Evolutionary conservation across 441 rosid species (phyloP), one percentile per base, ranked within the genome.

Genomic region (Populus hybrid): DNA sequence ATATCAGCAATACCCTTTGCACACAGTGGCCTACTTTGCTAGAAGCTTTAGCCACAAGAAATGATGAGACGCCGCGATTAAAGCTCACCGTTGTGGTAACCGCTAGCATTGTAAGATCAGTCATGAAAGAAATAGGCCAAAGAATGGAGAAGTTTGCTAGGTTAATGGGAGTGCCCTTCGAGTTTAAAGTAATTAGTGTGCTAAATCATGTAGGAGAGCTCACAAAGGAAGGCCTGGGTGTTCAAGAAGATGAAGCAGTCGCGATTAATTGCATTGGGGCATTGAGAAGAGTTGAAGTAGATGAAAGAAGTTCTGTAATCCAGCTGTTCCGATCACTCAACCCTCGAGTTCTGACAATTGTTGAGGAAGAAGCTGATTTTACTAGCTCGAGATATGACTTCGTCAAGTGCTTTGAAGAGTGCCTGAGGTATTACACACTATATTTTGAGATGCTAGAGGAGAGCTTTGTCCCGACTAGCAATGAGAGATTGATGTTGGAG

Each of bases 131-230:
- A 78, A 85, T 92, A 30, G 84, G 94, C 24, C 92, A 88, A 78
- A 85, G 93, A 75, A 92, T 92, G 96, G 94, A 92, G 88, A 92
- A 89, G 65, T 92, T 92, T 64, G 96, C 96, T n/a, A 84, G 96
- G 85, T 76, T 92, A 42, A 92, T 92, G 96, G 94, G 94, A 2
- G 94, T 92, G 21, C 94, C 96, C 71, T 92, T 92, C 38, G 93
- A 90, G 79, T 83, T 92, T 18, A 83, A 82, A 34, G 88, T 89
- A 65, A 85, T 90, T 16, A 85, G 84, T n/a, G 90, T 83, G 64
- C 59, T 84, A 32, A 85, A 83, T 71, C 81, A 79, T 40, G 63
- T 89, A 50, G 80, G 73, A 6, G 89, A 89, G 75, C 90, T 91
- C 80, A 85, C 86, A 5, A 85, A 72, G 78, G 94, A 88, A 64